These are phyloP conservation scores for Talaromyces sp. DNA, from an alignment of 2,329 filamentous ascomycete genomes.

Conservation along the genomic window DNA sequence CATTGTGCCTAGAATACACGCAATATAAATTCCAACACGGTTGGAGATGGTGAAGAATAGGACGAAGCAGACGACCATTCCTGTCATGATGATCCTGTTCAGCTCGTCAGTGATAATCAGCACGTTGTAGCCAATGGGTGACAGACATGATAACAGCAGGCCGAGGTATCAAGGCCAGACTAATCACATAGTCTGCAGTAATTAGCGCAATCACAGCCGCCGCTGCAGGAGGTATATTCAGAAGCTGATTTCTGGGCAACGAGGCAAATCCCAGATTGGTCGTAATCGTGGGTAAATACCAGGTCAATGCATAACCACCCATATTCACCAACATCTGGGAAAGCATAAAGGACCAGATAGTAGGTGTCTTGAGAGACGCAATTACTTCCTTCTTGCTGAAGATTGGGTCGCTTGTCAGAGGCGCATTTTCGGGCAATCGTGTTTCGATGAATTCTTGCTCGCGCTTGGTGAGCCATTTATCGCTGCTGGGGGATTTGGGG, in stretches of 20 bases:
- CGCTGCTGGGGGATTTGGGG: conserved; percentile 40
- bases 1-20: conserved; percentile 44
- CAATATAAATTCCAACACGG: conserved; percentile 43
- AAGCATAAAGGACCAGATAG: conserved; percentile 39
- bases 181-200: conserved; percentile 26
- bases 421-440: conserved; percentile 39
- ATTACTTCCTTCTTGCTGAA: conserved; percentile 39
- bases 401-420: conserved; percentile 35
- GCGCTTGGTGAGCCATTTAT: conserved; percentile 36
- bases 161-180: not conserved
- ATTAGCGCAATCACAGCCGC: conserved; percentile 41
- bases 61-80: conserved; percentile 43
- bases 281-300: conserved; percentile 44
- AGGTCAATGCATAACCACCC: conserved; percentile 42
- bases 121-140: too few relatives aligned
- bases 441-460: conserved; percentile 44
- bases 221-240: conserved; percentile 48
- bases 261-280: conserved; percentile 43
- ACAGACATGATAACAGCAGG: not conserved
- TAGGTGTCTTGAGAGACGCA: conserved; percentile 33
- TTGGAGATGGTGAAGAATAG: conserved; percentile 39
- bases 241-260: conserved; percentile 44
- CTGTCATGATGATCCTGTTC: not conserved
- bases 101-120: not conserved
- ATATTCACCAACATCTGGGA: conserved; percentile 41